phyloP scores from a whole-genome alignment of 305 asterid species.

The Fraxinus greggii region DNA sequence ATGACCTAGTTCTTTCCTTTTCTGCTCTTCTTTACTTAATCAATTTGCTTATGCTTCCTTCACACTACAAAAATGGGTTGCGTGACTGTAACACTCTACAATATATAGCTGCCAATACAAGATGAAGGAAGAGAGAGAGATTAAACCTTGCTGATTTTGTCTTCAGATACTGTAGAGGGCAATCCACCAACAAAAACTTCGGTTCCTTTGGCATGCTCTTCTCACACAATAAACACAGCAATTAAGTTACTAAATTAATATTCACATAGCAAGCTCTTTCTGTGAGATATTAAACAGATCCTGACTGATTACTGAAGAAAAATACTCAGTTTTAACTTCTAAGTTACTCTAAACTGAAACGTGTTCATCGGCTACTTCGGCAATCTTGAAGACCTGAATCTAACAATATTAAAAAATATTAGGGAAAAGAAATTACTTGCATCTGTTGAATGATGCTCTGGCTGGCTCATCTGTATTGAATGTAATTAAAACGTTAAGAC shows the following conservation, averaged over 20 bases:
- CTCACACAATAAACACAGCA: constrained; percentile 20
- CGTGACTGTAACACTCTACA: neutral
- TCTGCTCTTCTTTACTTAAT: neutral
- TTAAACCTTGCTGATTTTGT: constrained; percentile 60
- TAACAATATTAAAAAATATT: neutral
- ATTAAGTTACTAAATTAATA: neutral
- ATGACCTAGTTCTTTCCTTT: neutral
- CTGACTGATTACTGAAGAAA: constrained; percentile 15
- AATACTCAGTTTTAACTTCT: neutral
- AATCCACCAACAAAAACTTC: constrained; percentile 91
- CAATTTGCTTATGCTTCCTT: constrained; percentile 10
- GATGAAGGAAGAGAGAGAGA: constrained; percentile 1
- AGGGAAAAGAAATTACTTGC: constrained; percentile 27
- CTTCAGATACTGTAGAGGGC: constrained; percentile 55
- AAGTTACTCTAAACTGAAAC: neutral
- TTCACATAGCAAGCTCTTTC: neutral
- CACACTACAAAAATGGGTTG: constrained; percentile 3
- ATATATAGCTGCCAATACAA: constrained; percentile 2
- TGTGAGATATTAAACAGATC: neutral
- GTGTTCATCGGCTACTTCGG: neutral
- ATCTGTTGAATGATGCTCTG: constrained; percentile 35
- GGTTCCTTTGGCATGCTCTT: constrained; percentile 51
- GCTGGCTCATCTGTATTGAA: constrained; percentile 44
- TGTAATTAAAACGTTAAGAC: constrained; percentile 10
- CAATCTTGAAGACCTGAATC: neutral